Evolutionary conservation across 768 basidiomycete species (phyloP).

Genomic region (Agrocybe praecox): DNA sequence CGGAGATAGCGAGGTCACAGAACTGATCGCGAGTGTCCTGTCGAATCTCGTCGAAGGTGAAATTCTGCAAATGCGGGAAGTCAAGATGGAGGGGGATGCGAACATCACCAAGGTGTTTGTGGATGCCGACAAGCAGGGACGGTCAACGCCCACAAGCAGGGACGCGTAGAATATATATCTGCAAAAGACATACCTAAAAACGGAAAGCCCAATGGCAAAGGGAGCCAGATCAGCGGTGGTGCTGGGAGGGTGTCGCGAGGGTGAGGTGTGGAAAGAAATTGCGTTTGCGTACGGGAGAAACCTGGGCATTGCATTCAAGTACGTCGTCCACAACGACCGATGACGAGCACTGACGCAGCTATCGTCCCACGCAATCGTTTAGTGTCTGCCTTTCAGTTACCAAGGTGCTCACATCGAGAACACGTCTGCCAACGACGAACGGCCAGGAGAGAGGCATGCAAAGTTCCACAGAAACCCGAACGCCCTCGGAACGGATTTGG

Average conservation of each 20-base stretch:
- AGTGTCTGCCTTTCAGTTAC: too few species aligned
- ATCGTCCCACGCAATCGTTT: too few species aligned
- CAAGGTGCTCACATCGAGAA: too few species aligned
- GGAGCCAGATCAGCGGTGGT: constrained; percentile 85
- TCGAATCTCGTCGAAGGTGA: constrained; percentile 94
- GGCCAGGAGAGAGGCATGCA: too few species aligned
- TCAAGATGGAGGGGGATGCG: constrained; percentile 41
- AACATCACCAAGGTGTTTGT: not conserved
- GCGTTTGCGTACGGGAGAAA: constrained; percentile 98
- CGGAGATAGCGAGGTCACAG: constrained; percentile 83
- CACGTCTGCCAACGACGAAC: too few species aligned
- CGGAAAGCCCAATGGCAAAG: constrained; percentile 93
- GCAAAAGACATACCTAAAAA: constrained; percentile 93
- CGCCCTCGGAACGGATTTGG: too few species aligned
- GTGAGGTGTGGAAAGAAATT: constrained; percentile 88
- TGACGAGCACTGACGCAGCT: too few species aligned
- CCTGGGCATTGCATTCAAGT: constrained; percentile 94
- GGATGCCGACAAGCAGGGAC: not conserved
- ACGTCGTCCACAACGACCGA: too few species aligned
- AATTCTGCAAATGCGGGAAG: constrained; percentile 77
- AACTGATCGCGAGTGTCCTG: constrained; percentile 84
- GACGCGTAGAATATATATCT: constrained; percentile 82
- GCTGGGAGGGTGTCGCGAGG: constrained; percentile 81
- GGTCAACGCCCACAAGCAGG: constrained; percentile 20
- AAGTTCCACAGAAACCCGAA: too few species aligned